Percentiles rank a stretch among this genome's conserved stretches.
These are phyloP conservation scores for Phaeosphaeriaceae sp. DNA, from an alignment of 2,329 filamentous ascomycete genomes.

Conservation along the genomic window DNA sequence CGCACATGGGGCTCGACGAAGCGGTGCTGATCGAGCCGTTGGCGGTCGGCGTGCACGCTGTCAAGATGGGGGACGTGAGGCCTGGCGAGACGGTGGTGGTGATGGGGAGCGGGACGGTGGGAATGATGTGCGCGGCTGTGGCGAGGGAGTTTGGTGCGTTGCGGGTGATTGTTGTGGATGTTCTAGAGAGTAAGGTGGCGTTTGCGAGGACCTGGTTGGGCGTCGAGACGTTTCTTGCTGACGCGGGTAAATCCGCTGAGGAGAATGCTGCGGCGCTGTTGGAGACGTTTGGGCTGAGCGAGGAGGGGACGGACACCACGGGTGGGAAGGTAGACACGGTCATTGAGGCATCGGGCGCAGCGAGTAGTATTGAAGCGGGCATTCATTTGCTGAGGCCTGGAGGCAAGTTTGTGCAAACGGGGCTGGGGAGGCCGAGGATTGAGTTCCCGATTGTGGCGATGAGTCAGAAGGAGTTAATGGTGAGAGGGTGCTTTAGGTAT, in stretches of 20 bases:
- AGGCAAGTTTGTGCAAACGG: conserved; percentile 94
- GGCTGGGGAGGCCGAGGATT: conserved; percentile 91
- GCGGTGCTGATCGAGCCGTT: conserved; percentile 89
- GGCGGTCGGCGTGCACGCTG: conserved; percentile 83
- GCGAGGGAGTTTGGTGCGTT: conserved; percentile 72
- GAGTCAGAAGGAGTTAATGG: conserved; percentile 78
- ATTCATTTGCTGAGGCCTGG: conserved; percentile 90
- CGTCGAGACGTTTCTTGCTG: conserved; percentile 77
- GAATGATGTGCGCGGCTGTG: conserved; percentile 80
- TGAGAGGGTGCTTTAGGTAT: conserved; percentile 44
- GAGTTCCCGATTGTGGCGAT: conserved; percentile 92
- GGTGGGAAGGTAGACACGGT: conserved; percentile 83
- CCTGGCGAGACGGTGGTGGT: conserved; percentile 87
- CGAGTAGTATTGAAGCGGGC: conserved; percentile 82
- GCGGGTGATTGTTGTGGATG: conserved; percentile 89
- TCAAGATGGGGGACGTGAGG: conserved; percentile 78
- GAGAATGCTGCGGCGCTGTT: conserved; percentile 64
- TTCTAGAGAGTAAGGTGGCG: conserved; percentile 79
- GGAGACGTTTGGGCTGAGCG: conserved; percentile 71
- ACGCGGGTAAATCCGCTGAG: conserved; percentile 64
- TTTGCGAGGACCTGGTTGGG: conserved; percentile 81
- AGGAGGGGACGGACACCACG: conserved; percentile 46
- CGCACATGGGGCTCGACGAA: conserved; percentile 82
- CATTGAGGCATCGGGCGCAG: conserved; percentile 91
- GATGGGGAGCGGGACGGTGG: conserved; percentile 91